Evolutionary conservation across 306 rosid genomes (phyloP), one percentile per base, ranked within the genome.

Genomic region (Rubus parviflorus): DNA sequence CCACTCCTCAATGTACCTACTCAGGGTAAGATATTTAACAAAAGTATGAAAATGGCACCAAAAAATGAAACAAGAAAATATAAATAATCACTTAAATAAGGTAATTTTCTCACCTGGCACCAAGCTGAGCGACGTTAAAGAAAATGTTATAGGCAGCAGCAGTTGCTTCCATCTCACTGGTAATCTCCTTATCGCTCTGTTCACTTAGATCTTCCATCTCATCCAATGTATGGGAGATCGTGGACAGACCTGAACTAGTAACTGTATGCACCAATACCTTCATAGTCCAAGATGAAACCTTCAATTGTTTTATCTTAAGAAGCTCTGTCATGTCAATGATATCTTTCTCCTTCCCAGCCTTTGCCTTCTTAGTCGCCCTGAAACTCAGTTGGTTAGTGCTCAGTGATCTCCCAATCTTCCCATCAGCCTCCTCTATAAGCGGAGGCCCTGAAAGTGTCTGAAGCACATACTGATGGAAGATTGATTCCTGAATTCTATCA

Each of bases 281-380:
- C 97, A 95, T 92, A 6, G 96, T 95, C 98, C 99, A 92, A 9
- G 99, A 92, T 4, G 97, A 89, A 81, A 95, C 97, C 80, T 89
- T 95, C 74, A 88, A 97, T 62, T 86, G 93, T 80, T 92, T 95
- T 87, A 95, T 88, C 82, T 74, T 71, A 42, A 89, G 96, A 80
- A 95, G 86, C 83, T 85, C 85, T 35, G 85, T 89, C 82, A 92
- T 81, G 77, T 95, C 92, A 46, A 92, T 90, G 37, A 87, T 87
- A 82, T 83, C 88, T 57, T 88, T 86, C 81, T 81, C 80, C 62
- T 73, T 77, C 68, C 73, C 83, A 1, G 78, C 83, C 76, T 81
- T 87, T 48, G 81, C 84, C 10, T 83, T 88, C 79, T 84, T 83
- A 1, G 86, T 76, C 43, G 89, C 89, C 83, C 81, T 86, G 85